A percentile compares a stretch with the other conserved stretches of the same genome.
phyloP scores from a whole-genome alignment of 2,329 filamentous ascomycete species.

The Anisogramma anomala region DNA sequence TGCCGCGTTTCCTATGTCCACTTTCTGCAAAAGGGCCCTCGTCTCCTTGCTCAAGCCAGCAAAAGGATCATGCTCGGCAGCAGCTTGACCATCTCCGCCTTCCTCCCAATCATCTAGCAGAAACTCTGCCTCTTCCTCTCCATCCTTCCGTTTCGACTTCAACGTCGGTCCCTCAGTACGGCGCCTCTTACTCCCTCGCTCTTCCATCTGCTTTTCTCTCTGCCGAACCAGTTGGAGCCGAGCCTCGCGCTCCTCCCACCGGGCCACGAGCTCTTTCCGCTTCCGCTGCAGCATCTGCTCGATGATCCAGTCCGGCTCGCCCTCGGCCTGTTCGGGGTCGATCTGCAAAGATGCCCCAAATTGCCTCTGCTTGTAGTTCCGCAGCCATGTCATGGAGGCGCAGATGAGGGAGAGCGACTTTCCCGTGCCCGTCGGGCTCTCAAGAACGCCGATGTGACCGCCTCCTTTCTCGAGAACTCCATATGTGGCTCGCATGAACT shows the following conservation, averaged over 20 bases:
- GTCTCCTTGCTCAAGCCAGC: conserved; percentile 63
- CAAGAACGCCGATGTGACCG: conserved; percentile 75
- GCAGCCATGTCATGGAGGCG: conserved; percentile 80
- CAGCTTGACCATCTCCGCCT: conserved; percentile 17
- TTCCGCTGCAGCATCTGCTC: conserved; percentile 63
- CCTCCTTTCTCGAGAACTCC: conserved; percentile 57
- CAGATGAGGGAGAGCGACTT: conserved; percentile 91
- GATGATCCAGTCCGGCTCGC: conserved; percentile 76
- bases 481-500: conserved; percentile 82
- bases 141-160: conserved; percentile 13
- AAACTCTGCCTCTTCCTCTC: conserved; percentile 55
- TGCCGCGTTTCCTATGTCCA: conserved; percentile 33
- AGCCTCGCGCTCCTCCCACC: conserved; percentile 63
- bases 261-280: conserved; percentile 51
- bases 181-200: conserved; percentile 35
- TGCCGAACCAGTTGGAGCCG: conserved; percentile 54
- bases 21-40: conserved; percentile 57
- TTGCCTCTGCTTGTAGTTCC: conserved; percentile 57
- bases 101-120: conserved; percentile 61
- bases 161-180: conserved; percentile 27
- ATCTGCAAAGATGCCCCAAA: conserved; percentile 42
- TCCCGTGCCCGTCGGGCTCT: conserved; percentile 81
- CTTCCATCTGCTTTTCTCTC: conserved; percentile 47
- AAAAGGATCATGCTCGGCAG: conserved; percentile 28
- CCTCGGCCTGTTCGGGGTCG: conserved; percentile 36